phyloP scores from a whole-genome alignment of 192 early-diverging fungal species.

The Coemansia sp. region DNA sequence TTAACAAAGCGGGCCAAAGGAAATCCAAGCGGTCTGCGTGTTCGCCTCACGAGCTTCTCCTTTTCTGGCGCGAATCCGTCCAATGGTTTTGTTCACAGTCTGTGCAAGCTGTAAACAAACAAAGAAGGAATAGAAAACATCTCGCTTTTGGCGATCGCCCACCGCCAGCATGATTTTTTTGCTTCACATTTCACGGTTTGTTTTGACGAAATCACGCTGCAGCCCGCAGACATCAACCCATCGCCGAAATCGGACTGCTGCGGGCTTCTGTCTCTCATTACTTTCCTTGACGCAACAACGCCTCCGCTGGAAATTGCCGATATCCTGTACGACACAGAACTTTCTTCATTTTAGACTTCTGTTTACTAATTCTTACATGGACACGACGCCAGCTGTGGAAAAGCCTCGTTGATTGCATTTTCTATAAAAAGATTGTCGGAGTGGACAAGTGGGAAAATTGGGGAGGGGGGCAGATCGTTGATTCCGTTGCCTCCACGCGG shows the following conservation, averaged over 20 bases:
- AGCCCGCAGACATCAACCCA: not conserved
- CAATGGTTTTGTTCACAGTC: constrained; percentile 1
- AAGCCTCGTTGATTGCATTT: no score
- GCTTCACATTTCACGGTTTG: not conserved
- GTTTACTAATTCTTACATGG: not conserved
- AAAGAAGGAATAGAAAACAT: not conserved
- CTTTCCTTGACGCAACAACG: not conserved
- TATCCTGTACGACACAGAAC: not conserved
- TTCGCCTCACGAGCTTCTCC: not conserved
- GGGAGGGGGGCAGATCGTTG: not conserved
- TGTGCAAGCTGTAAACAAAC: not conserved
- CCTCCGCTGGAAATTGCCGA: not conserved
- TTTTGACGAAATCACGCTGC: not conserved
- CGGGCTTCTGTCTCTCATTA: not conserved
- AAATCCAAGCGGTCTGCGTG: not conserved
- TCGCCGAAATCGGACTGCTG: not conserved
- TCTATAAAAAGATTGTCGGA: not conserved
- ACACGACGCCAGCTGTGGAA: no score
- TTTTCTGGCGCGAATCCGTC: not conserved
- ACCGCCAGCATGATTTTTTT: not conserved
- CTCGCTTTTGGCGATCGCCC: not conserved
- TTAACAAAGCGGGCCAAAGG: not conserved
- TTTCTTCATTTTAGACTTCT: not conserved
- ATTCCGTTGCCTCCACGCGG: not conserved
- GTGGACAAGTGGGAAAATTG: not conserved